phyloP scores from a whole-genome alignment of 306 rosid species.

The Vicia villosa region DNA sequence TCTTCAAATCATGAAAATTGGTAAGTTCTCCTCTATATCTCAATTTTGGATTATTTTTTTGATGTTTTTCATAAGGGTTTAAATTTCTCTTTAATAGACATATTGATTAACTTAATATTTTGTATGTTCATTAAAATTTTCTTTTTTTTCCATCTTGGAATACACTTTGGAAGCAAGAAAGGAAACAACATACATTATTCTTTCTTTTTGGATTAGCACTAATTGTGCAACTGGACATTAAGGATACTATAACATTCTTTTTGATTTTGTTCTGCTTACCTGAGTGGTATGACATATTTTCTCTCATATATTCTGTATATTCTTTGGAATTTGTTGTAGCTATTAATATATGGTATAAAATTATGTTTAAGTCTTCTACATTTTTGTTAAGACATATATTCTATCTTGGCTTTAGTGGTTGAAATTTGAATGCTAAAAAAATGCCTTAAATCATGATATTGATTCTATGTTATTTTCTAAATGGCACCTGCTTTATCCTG shows the following conservation, averaged over 20 bases:
- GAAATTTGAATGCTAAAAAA: no score
- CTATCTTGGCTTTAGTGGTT: not conserved
- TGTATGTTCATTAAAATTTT: conserved; percentile 16
- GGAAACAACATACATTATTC: conserved; percentile 93
- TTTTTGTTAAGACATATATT: not conserved
- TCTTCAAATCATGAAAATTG: no score
- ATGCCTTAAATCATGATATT: no score
- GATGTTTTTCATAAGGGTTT: no score
- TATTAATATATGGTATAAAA: not conserved
- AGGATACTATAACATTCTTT: conserved; percentile 81
- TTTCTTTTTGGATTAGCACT: conserved; percentile 92
- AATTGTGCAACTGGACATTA: conserved; percentile 81
- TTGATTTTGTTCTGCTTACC: conserved; percentile 91
- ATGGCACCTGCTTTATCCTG: no score
- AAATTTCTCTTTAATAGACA: no score
- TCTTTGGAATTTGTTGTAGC: conserved; percentile 15
- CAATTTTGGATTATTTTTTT: no score
- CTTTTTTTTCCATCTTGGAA: conserved; percentile 70
- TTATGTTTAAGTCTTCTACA: conserved; percentile 8
- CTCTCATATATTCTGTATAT: conserved; percentile 27
- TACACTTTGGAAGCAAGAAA: conserved; percentile 94
- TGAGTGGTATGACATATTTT: conserved; percentile 60
- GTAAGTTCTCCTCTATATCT: no score
- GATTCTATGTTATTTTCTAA: no score
- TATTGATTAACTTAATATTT: no score